Evolutionary conservation across 2,329 filamentous ascomycete genomes (phyloP), one percentile per base, ranked within the genome.

Genomic region (Colletotrichum caudatum): DNA sequence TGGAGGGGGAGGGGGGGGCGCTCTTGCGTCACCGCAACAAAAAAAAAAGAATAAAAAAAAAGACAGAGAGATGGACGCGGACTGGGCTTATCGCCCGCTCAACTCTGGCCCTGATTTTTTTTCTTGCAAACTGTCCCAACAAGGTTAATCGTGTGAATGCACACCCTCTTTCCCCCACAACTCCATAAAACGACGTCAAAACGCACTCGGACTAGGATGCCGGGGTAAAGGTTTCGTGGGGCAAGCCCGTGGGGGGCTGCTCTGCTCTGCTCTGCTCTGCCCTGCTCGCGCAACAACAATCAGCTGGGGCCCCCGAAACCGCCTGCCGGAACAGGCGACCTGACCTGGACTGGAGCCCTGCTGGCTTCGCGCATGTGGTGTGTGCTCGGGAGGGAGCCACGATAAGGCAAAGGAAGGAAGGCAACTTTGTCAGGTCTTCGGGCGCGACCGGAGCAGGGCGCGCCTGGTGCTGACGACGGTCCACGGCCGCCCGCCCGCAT

Each of bases 111-210:
- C 68, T 62, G 62, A 54, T 35, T 61, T 64, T 61, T 64, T 41
- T 56, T 50, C 29, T 29, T 29, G 29, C 5, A 29, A 37, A 60
- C 29, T 67, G 56, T 68, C 35, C 68, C 48, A 69, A 73, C 64
- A 62, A 72, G 69, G 71, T 72, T 69, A 29, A 29, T 29, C 29
- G 69, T 60, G 69, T 72, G 60, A 65, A 62, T 44, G 64, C 69
- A 68, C 60, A 56, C 51, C 37, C 57, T 71, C 44, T n/a, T 57
- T 56, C 71, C 71, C 64, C 71, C 68, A 72, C 68, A 73, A 72
- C 69, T 61, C 71, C 71, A 72, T 73, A 72, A 72, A 72, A 72
- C 69, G 59, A 72, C 64, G 70, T 71, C 61, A 70, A 72, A 71
- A 61, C 70, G 66, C 60, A 37, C 66, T 56, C 50, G 5, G 8